Evolutionary conservation across 495 filamentous ascomycete species (phyloP).

Genomic region (Podospora pseudoanserina): DNA sequence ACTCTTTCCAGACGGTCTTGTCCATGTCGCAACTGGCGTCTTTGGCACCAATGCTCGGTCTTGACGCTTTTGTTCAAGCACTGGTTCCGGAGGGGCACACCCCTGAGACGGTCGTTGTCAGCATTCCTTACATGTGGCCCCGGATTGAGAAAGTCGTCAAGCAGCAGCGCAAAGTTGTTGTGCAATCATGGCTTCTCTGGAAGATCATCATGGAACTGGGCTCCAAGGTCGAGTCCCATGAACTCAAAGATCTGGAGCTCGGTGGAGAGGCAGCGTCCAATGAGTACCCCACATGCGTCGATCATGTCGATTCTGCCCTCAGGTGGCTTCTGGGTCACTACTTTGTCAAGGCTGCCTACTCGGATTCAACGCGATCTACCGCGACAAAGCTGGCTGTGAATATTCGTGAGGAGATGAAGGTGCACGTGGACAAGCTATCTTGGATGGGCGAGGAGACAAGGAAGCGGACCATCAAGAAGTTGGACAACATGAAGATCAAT

Average conservation of each 20-base stretch:
- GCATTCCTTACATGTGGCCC: not conserved
- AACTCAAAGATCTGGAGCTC: not conserved
- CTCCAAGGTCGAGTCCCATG: not conserved
- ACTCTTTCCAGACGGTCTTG: not conserved
- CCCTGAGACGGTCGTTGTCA: not conserved
- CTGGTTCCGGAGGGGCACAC: not conserved
- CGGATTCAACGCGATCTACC: constrained; percentile 58
- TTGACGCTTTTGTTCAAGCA: not conserved
- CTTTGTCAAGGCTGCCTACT: constrained; percentile 65
- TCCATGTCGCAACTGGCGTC: not conserved
- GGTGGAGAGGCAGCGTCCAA: constrained; percentile 42
- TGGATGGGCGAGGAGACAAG: constrained; percentile 71
- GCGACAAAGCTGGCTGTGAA: constrained; percentile 68
- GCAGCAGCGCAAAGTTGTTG: not conserved
- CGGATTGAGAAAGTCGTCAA: not conserved
- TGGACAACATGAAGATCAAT: constrained; percentile 68
- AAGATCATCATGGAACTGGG: not conserved
- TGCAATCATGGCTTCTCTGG: not conserved
- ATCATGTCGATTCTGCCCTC: constrained; percentile 44
- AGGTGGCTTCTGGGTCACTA: constrained; percentile 55
- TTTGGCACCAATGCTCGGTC: not conserved
- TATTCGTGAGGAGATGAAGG: constrained; percentile 60
- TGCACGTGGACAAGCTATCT: constrained; percentile 51
- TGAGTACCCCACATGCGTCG: constrained; percentile 52
- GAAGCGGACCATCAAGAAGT: constrained; percentile 61